These are phyloP conservation scores for Phascolomyces articulosus DNA, from an alignment of 371 early-diverging fungal species.

Conservation along the genomic window DNA sequence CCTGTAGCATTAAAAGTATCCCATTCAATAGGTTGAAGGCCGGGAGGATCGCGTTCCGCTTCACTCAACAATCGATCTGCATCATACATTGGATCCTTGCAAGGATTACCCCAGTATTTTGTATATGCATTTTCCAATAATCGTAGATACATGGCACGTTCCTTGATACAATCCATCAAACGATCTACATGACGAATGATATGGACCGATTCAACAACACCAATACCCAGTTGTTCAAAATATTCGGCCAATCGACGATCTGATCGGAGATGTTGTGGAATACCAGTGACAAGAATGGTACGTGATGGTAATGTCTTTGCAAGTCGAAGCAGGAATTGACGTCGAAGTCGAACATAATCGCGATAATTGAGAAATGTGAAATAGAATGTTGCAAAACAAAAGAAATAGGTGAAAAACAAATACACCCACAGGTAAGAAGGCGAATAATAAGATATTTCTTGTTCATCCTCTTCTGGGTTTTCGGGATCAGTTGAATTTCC, in stretches of 20 bases:
- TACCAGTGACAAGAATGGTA: conserved; percentile 62
- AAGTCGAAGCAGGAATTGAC: conserved; percentile 51
- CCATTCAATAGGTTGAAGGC: conserved; percentile 4
- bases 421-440: conserved; percentile 56
- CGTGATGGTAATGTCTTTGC: conserved; percentile 56
- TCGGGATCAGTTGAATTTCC: conserved; percentile 33
- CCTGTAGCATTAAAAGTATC: neutral
- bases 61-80: conserved; percentile 37
- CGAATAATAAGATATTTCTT: conserved; percentile 20
- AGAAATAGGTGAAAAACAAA: conserved; percentile 64
- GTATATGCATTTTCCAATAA: conserved; percentile 47
- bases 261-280: conserved; percentile 56
- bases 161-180: conserved; percentile 45
- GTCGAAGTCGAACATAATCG: conserved; percentile 58
- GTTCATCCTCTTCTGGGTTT: conserved; percentile 18
- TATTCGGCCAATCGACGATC: conserved; percentile 58
- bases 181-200: conserved; percentile 60
- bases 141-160: conserved; percentile 45
- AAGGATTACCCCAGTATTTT: conserved; percentile 54
- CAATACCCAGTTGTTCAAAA: conserved; percentile 60
- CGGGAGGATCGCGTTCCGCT: conserved; percentile 24
- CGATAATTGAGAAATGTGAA: conserved; percentile 64
- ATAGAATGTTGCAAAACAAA: conserved; percentile 62
- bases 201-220: conserved; percentile 63
- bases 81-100: conserved; percentile 39